phyloP scores from a whole-genome alignment of 1,139 yeast species.

The Candida gigantensis region DNA sequence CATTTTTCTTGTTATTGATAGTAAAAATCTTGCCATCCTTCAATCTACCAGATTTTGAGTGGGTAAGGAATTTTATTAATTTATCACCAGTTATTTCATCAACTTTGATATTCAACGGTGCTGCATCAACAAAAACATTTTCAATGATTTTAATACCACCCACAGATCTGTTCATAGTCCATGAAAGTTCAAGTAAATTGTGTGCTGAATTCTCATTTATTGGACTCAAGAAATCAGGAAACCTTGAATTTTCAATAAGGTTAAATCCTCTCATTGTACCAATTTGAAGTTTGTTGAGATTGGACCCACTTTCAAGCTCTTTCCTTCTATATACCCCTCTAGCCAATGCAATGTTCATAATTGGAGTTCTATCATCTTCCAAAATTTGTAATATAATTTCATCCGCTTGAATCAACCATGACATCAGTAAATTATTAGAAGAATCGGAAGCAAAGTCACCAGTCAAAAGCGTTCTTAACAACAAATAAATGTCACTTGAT shows the following conservation, averaged over 20 bases:
- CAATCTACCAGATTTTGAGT: conserved; percentile 35
- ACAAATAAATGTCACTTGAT: conserved; percentile 36
- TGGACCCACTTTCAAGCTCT: conserved; percentile 45
- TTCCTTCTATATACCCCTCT: conserved; percentile 49
- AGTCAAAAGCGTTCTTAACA: conserved; percentile 41
- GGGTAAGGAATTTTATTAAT: conserved; percentile 57
- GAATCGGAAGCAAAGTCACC: conserved; percentile 31
- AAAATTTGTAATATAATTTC: conserved; percentile 45
- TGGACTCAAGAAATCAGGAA: conserved; percentile 41
- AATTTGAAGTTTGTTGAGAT: conserved; percentile 38
- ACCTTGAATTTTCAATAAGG: conserved; percentile 33
- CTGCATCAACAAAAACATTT: conserved; percentile 50
- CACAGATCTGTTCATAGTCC: conserved; percentile 67
- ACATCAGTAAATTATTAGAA: conserved; percentile 22
- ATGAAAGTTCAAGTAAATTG: conserved; percentile 46
- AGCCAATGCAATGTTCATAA: conserved; percentile 43
- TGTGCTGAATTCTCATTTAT: conserved; percentile 19
- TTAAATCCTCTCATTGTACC: conserved; percentile 50
- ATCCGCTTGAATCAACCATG: conserved; percentile 64
- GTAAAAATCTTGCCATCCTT: conserved; percentile 33
- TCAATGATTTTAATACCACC: conserved; percentile 70
- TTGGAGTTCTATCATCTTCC: conserved; percentile 45
- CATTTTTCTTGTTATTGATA: conserved; percentile 12
- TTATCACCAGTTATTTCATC: conserved; percentile 64
- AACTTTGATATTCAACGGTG: conserved; percentile 56